phyloP scores from a whole-genome alignment of 1,139 yeast genomes.

The Scheffersomyces illinoinensis region DNA sequence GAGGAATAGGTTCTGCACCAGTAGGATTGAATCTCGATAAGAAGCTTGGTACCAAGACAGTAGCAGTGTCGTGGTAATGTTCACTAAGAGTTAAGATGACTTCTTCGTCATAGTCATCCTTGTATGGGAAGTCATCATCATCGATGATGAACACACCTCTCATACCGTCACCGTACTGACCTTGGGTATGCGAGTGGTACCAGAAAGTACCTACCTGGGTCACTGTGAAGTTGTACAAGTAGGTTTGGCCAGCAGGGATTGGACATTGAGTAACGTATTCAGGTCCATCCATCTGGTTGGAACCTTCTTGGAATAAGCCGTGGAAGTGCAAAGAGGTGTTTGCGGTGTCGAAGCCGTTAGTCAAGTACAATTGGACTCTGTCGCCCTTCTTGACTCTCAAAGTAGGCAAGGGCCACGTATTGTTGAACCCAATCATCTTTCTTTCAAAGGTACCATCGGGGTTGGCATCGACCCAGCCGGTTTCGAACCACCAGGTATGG shows the following conservation, averaged over 20 bases:
- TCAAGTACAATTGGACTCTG: constrained; percentile 64
- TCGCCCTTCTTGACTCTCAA: constrained; percentile 75
- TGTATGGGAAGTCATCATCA: constrained; percentile 52
- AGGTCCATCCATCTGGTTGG: constrained; percentile 84
- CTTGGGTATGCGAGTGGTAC: constrained; percentile 90
- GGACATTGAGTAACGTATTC: constrained; percentile 88
- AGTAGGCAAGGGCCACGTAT: constrained; percentile 83
- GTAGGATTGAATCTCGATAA: constrained; percentile 81
- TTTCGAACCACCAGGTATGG: constrained; percentile 69
- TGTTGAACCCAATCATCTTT: constrained; percentile 76
- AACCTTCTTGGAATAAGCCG: constrained; percentile 80
- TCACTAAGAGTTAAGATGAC: constrained; percentile 67
- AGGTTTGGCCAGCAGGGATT: constrained; percentile 68
- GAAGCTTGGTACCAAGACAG: constrained; percentile 54
- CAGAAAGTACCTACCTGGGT: constrained; percentile 85
- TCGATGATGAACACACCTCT: constrained; percentile 76
- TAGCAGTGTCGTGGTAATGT: constrained; percentile 76
- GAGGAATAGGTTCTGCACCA: constrained; percentile 96
- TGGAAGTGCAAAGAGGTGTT: constrained; percentile 88
- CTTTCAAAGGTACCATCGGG: constrained; percentile 75
- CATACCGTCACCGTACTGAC: constrained; percentile 91
- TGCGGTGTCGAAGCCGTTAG: constrained; percentile 64
- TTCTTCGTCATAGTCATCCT: constrained; percentile 64
- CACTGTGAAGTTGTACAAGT: constrained; percentile 79
- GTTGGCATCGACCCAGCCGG: constrained; percentile 68